These are phyloP conservation scores for Circinella umbellata DNA, from an alignment of 371 early-diverging fungal species.

Conservation along the genomic window DNA sequence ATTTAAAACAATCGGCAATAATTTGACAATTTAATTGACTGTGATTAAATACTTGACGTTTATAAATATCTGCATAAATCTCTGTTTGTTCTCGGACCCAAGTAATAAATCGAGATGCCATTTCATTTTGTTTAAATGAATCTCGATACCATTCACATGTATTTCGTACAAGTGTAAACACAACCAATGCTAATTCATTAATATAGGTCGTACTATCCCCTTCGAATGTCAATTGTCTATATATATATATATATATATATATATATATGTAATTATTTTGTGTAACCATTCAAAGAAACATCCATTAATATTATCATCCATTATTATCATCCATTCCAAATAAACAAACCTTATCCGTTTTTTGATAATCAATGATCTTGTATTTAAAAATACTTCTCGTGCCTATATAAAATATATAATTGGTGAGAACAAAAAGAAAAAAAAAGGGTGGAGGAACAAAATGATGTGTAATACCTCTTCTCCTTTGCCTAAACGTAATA, in stretches of 20 bases:
- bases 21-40: slow-evolving; percentile 76
- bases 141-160: slow-evolving; percentile 94
- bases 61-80: slow-evolving; percentile 83
- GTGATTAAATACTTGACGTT: slow-evolving; percentile 85
- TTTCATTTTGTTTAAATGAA: slow-evolving; percentile 84
- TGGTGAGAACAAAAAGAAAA: slow-evolving; percentile 5
- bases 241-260: background rate
- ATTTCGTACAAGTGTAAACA: slow-evolving; percentile 88
- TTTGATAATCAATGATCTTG: slow-evolving; percentile 78
- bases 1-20: slow-evolving; percentile 84
- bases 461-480: slow-evolving; percentile 49
- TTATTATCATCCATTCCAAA: no score
- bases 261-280: no score
- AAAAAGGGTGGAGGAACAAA: background rate
- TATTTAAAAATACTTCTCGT: slow-evolving; percentile 76
- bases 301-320: no score
- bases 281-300: no score
- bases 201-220: slow-evolving; percentile 87
- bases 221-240: slow-evolving; percentile 82
- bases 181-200: slow-evolving; percentile 83
- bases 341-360: slow-evolving; percentile 73
- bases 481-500: slow-evolving; percentile 79
- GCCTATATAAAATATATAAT: slow-evolving; percentile 51
- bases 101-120: slow-evolving; percentile 91
- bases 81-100: slow-evolving; percentile 91